Conservation (phyloP, 1,284 basidiomycete species). For the Sutorius eximius region DNA sequence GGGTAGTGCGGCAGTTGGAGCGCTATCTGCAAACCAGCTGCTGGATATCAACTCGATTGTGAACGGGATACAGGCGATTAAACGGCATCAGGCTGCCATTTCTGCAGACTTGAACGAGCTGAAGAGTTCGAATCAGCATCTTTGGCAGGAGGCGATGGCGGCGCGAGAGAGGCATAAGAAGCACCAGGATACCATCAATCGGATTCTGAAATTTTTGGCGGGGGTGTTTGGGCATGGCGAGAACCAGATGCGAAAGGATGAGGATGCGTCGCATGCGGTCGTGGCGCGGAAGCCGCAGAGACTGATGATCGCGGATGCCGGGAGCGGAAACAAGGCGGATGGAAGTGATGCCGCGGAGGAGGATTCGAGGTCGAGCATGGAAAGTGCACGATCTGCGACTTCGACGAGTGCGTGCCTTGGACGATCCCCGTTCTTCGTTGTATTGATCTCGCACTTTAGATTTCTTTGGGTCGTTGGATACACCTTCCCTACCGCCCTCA, state of each 20-base stretch:
- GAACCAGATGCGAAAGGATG: conserved; percentile 44
- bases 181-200: conserved; percentile 96
- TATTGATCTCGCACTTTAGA: conserved; percentile 24
- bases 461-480: conserved; percentile 34
- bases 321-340: conserved; percentile 37
- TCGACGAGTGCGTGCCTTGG: conserved; percentile 14
- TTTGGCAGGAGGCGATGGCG: conserved; percentile 91
- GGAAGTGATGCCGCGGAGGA: conserved; percentile 42
- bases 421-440: not conserved
- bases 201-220: conserved; percentile 92
- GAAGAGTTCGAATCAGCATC: conserved; percentile 82
- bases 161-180: conserved; percentile 82
- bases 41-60: conserved; percentile 78
- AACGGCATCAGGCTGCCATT: conserved; percentile 89
- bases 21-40: conserved; percentile 47
- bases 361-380: conserved; percentile 29
- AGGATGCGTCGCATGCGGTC: conserved; percentile 44
- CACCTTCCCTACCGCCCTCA: conserved; percentile 31
- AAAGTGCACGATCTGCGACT: conserved; percentile 29
- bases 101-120: conserved; percentile 86
- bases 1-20: conserved; percentile 17
- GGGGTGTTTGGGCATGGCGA: conserved; percentile 80
- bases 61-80: conserved; percentile 84
- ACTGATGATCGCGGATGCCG: conserved; percentile 67
- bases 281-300: conserved; percentile 54